Percentiles rank a stretch among this genome's conserved stretches.
Conservation (phyloP, 108 stramenopile species). For the Skeletonema marinoi region DNA sequence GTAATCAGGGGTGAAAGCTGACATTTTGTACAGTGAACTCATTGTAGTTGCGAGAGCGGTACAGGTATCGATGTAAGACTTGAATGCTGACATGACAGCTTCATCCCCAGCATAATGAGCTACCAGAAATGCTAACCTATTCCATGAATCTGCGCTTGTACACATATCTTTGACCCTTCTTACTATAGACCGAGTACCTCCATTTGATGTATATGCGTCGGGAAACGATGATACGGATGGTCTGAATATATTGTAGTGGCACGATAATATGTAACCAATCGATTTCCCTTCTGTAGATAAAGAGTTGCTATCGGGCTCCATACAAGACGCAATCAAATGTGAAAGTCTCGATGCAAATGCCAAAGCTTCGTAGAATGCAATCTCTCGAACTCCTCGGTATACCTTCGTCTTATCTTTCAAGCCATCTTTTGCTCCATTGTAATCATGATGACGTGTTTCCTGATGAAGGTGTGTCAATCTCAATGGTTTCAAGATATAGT, state of each 20-base stretch:
- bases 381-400: conserved; percentile 78
- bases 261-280: background rate
- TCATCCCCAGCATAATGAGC: conserved; percentile 36
- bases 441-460: background rate
- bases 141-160: background rate
- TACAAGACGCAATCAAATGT: background rate
- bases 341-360: conserved; percentile 13
- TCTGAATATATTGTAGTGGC: conserved; percentile 1
- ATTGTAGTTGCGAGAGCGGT: conserved; percentile 46
- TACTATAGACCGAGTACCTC: conserved; percentile 1
- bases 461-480: background rate
- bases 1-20: conserved; percentile 60
- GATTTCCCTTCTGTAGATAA: background rate
- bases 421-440: conserved; percentile 1
- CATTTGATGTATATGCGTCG: background rate
- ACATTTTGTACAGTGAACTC: conserved; percentile 48
- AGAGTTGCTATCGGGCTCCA: background rate
- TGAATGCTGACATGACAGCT: conserved; percentile 13
- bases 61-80: conserved; percentile 27
- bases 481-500: conserved; percentile 81
- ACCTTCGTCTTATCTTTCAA: conserved; percentile 35
- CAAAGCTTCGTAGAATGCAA: conserved; percentile 82
- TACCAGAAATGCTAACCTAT: conserved; percentile 5
- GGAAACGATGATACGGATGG: conserved; percentile 8
- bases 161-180: background rate